Conservation (phyloP, 2,329 filamentous ascomycete genomes). For the Fusarium penzigii region DNA sequence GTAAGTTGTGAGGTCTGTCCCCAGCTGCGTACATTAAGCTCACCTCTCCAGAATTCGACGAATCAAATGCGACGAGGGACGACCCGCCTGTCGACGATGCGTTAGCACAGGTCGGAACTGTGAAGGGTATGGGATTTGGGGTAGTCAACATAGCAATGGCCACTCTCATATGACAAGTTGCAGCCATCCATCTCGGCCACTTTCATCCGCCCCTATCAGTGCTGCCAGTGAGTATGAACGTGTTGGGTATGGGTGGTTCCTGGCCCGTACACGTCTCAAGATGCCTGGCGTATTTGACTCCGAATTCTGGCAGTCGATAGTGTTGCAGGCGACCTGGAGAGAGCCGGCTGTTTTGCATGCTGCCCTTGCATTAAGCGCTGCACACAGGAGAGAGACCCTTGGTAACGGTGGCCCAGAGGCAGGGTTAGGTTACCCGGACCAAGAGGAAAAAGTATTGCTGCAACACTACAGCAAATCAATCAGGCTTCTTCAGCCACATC, state of each 20-base stretch:
- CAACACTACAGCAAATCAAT: constrained; percentile 41
- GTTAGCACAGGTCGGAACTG: constrained; percentile 19
- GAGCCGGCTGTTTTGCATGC: constrained; percentile 45
- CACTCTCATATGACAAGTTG: constrained; percentile 1
- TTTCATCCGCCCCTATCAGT: constrained; percentile 4
- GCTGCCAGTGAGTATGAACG: constrained; percentile 9
- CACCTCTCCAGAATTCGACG: constrained; percentile 12
- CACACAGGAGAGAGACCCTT: constrained; percentile 27
- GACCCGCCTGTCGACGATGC: constrained; percentile 18
- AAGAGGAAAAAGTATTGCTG: constrained; percentile 26
- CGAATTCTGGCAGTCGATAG: constrained; percentile 39
- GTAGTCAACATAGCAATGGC: constrained; percentile 4
- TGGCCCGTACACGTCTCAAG: constrained; percentile 37
- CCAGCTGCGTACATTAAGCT: not conserved
- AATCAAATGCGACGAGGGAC: constrained; percentile 21
- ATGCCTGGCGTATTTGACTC: constrained; percentile 39
- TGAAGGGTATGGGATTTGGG: constrained; percentile 24
- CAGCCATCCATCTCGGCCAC: not conserved
- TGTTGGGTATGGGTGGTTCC: constrained; percentile 33
- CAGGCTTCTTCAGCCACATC: constrained; percentile 36
- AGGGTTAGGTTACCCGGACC: not conserved
- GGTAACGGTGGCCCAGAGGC: constrained; percentile 4
- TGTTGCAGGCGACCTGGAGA: constrained; percentile 37
- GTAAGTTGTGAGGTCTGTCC: constrained; percentile 7
- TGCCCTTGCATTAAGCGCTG: constrained; percentile 39